Evolutionary conservation across 176 grass and related monocot genomes (phyloP).

Genomic region (Saccharum spontaneum): DNA sequence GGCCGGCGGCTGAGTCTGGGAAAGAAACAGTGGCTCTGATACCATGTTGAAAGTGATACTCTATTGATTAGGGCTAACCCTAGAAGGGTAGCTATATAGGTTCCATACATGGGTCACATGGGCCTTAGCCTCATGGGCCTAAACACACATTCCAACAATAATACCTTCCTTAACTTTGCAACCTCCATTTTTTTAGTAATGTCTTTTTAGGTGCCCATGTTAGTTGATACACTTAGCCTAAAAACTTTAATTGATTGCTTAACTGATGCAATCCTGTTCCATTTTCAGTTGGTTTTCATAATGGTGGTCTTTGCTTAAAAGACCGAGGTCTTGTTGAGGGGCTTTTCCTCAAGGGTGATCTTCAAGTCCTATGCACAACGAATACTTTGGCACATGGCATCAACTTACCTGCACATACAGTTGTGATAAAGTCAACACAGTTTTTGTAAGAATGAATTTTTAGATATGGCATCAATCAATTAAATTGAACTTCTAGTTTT

Average conservation of each 20-base stretch:
- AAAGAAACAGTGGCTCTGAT: not conserved
- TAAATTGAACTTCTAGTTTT: constrained; percentile 14
- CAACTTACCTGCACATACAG: constrained; percentile 95
- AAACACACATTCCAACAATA: too few species aligned
- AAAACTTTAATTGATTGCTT: constrained; percentile 23
- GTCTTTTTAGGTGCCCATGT: constrained; percentile 8
- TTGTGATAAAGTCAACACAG: constrained; percentile 94
- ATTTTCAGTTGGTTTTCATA: constrained; percentile 94
- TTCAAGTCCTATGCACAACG: constrained; percentile 89
- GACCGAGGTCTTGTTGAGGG: constrained; percentile 84
- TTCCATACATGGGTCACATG: too few species aligned
- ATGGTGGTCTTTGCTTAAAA: constrained; percentile 83
- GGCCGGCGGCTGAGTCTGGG: too few species aligned
- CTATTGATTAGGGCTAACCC: too few species aligned
- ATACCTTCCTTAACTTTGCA: constrained; percentile 32
- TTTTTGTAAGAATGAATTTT: constrained; percentile 72
- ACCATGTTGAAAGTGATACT: too few species aligned
- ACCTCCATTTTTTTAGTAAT: constrained; percentile 13
- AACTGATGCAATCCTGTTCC: constrained; percentile 24
- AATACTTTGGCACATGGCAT: constrained; percentile 96
- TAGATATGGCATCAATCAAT: constrained; percentile 11
- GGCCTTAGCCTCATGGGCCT: too few species aligned
- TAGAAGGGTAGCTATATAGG: too few species aligned
- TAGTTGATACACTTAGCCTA: constrained; percentile 7
- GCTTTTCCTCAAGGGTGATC: constrained; percentile 90